phyloP scores from a whole-genome alignment of 2,329 filamentous ascomycete genomes.

The Pestalotiopsis sp. region DNA sequence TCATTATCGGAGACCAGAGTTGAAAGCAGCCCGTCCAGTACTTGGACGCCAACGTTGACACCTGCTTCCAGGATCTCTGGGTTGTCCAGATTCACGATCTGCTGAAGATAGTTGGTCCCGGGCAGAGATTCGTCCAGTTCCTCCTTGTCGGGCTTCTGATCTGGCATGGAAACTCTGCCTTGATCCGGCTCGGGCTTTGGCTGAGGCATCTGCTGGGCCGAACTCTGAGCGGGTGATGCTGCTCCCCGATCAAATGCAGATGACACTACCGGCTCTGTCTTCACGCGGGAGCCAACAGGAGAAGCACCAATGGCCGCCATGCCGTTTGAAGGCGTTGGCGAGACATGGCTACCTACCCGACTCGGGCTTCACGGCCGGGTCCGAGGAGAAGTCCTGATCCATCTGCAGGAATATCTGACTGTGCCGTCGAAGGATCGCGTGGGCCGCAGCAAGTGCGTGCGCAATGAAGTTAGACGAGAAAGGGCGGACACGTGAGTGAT shows the following conservation, averaged over 20 bases:
- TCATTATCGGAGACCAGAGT: slow-evolving; percentile 1
- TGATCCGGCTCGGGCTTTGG: background rate
- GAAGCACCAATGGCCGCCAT: background rate
- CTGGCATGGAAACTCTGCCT: background rate
- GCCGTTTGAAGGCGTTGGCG: background rate
- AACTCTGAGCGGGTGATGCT: background rate
- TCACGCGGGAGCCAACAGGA: background rate
- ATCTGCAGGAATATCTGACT: background rate
- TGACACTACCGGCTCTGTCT: background rate
- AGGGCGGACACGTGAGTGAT: background rate
- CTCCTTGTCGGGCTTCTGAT: background rate
- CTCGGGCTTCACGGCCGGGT: background rate
- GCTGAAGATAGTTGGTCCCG: background rate
- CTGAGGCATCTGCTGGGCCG: background rate
- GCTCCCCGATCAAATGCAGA: background rate
- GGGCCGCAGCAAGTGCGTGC: background rate
- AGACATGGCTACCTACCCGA: background rate
- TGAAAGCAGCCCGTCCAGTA: background rate
- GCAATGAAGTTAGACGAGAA: background rate
- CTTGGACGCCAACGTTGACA: background rate
- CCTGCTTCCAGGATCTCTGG: background rate
- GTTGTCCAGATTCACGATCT: background rate
- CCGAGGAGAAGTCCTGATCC: background rate
- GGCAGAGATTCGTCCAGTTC: background rate
- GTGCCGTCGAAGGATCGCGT: background rate